Evolutionary conservation across 2,329 filamentous ascomycete species (phyloP).

Genomic region (Eutypa lata): DNA sequence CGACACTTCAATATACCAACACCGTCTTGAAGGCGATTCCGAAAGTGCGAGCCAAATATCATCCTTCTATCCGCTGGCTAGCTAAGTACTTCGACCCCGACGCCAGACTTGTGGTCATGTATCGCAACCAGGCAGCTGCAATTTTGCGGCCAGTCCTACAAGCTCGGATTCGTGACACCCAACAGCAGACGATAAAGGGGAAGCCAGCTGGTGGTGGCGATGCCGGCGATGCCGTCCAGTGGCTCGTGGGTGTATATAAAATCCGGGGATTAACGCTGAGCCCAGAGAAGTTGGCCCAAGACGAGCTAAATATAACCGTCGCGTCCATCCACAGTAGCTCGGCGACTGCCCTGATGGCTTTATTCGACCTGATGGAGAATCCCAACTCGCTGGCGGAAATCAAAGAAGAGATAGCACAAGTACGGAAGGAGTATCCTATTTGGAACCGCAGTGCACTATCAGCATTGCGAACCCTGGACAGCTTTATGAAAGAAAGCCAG

Average conservation of each 20-base stretch:
- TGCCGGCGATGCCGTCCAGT: not conserved
- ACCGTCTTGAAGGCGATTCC: not conserved
- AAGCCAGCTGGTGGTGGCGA: too few species aligned
- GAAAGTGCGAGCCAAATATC: not conserved
- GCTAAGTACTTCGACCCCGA: not conserved
- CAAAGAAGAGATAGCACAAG: not conserved
- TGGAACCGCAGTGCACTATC: not conserved
- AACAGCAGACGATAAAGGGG: too few species aligned
- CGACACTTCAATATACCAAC: not conserved
- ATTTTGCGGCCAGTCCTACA: not conserved
- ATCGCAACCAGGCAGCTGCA: not conserved
- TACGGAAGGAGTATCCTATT: not conserved
- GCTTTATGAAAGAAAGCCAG: not conserved
- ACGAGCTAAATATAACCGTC: not conserved
- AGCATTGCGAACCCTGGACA: not conserved
- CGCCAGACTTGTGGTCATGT: not conserved
- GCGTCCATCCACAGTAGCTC: not conserved
- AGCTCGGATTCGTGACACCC: too few species aligned
- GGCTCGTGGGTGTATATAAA: not conserved
- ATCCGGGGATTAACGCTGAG: too few species aligned
- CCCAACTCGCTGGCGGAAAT: not conserved
- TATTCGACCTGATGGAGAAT: not conserved
- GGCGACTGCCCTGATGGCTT: not conserved
- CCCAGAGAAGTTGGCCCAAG: too few species aligned
- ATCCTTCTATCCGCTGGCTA: not conserved